Evolutionary conservation across 1,284 basidiomycete genomes (phyloP), one percentile per base, ranked within the genome.

Genomic region (Heterobasidion irregulare): DNA sequence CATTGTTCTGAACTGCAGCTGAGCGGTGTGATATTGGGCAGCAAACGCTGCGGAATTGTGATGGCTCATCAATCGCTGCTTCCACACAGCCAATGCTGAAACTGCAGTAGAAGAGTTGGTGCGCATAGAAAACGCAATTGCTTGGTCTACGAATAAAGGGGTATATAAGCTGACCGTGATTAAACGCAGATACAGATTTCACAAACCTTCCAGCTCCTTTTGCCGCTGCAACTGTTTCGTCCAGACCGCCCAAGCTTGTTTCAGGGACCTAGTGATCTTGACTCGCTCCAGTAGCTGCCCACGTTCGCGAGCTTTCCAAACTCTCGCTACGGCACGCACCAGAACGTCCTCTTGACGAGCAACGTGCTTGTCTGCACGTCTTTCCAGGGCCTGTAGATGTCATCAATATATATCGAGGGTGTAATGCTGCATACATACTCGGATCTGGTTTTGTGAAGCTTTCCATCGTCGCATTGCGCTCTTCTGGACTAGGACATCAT

Each of bases 301-400:
- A 15, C 84, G 78, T 65, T 86, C 84, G 50, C 80, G 81, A 33
- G 86, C 84, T 62, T 80, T 83, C 88, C 89, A 89, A 16, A 90
- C 80, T 50, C 83, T 75, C 61, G 79, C 69, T 41, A 88, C 72
- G 18, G 84, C 88, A 47, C 79, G 77, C 38, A 88, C 60, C 8
- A 90, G 73, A 18, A 85, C 71, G 52, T 75, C 75, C 62, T 90
- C 83, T 64, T 83, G 84, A 45, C 83, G 76, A 44, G 73, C 70
- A 16, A 82, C 56, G 62, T 86, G 78, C 57, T 82, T 85, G 56
- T 71, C 67, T 6, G 82, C 86, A 34, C 78, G 78, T 55, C 64
- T 70, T 62, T 83, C 79, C 63, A 83, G 62, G 26, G 61, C 59
- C 80, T 82, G 56, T 58, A 41, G 6, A 51, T 33, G 26, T 15